phyloP scores from a whole-genome alignment of 129 eudicot species.

The Calendula officinalis region DNA sequence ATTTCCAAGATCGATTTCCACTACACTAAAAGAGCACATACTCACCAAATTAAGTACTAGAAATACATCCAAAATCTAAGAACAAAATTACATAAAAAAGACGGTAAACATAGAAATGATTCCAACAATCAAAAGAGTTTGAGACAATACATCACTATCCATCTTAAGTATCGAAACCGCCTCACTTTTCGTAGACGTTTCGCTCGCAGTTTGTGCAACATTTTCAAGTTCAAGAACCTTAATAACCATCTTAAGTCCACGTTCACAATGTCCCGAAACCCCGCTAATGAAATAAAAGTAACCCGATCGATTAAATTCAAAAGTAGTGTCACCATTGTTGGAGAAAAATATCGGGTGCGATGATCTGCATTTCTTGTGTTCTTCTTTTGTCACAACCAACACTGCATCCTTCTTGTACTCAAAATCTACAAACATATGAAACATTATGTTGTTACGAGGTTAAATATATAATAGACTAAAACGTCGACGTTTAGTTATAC shows the following conservation, averaged over 20 bases:
- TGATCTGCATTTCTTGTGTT: slow-evolving; percentile 62
- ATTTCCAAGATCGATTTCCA: slow-evolving; percentile 6
- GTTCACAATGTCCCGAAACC: slow-evolving; percentile 53
- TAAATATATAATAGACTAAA: too few relatives aligned
- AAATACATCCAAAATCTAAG: slow-evolving; percentile 15
- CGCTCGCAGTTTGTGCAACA: slow-evolving; percentile 35
- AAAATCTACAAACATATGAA: slow-evolving; percentile 41
- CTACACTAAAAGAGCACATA: background rate
- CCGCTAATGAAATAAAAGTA: slow-evolving; percentile 79
- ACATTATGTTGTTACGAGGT: background rate
- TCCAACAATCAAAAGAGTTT: slow-evolving; percentile 22
- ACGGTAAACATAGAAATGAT: slow-evolving; percentile 28
- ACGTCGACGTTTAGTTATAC: background rate
- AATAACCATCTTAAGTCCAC: slow-evolving; percentile 69
- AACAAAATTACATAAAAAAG: slow-evolving; percentile 31
- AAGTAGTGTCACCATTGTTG: slow-evolving; percentile 54
- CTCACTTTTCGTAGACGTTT: slow-evolving; percentile 28
- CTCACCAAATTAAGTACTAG: background rate
- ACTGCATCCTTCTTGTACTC: slow-evolving; percentile 70
- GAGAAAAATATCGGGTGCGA: slow-evolving; percentile 47
- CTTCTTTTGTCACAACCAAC: slow-evolving; percentile 56
- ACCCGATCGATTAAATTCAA: slow-evolving; percentile 46
- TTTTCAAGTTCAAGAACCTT: slow-evolving; percentile 56
- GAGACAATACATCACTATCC: slow-evolving; percentile 25
- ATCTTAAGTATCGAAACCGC: slow-evolving; percentile 18